Conservation (phyloP, 1,284 basidiomycete genomes). For the Golubevia pallescens region DNA sequence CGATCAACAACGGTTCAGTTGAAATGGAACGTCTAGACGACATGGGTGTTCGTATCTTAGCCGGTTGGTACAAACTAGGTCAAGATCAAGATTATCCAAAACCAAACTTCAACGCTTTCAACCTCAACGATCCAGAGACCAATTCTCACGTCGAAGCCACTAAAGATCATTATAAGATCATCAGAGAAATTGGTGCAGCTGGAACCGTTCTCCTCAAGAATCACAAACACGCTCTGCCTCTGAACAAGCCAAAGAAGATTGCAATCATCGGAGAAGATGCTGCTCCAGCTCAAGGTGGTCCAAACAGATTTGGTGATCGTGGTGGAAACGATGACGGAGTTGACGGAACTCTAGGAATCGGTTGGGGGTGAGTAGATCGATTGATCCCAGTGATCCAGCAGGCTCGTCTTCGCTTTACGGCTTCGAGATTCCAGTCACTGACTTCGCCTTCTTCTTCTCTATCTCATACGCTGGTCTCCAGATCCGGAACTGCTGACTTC, state of each 20-base stretch:
- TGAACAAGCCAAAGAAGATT: constrained; percentile 70
- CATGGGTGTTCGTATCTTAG: constrained; percentile 72
- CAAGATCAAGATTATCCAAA: constrained; percentile 72
- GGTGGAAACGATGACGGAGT: constrained; percentile 30
- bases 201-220: constrained; percentile 80
- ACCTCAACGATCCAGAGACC: constrained; percentile 6
- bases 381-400: too few relatives aligned
- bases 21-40: constrained; percentile 62
- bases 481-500: constrained; percentile 31
- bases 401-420: too few relatives aligned
- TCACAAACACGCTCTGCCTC: constrained; percentile 69
- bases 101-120: constrained; percentile 63
- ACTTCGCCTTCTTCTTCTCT: background rate
- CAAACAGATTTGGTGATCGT: constrained; percentile 42
- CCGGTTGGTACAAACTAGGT: constrained; percentile 72
- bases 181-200: constrained; percentile 77
- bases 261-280: constrained; percentile 63
- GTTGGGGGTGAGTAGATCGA: constrained; percentile 25
- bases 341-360: constrained; percentile 33
- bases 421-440: background rate
- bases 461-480: too few relatives aligned
- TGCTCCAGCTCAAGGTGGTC: constrained; percentile 34
- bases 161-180: constrained; percentile 73
- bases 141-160: constrained; percentile 73
- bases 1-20: constrained; percentile 44